Base-by-base conservation (phyloP, 2,329 filamentous ascomycete genomes). In the Cytospora schulzeri region DNA sequence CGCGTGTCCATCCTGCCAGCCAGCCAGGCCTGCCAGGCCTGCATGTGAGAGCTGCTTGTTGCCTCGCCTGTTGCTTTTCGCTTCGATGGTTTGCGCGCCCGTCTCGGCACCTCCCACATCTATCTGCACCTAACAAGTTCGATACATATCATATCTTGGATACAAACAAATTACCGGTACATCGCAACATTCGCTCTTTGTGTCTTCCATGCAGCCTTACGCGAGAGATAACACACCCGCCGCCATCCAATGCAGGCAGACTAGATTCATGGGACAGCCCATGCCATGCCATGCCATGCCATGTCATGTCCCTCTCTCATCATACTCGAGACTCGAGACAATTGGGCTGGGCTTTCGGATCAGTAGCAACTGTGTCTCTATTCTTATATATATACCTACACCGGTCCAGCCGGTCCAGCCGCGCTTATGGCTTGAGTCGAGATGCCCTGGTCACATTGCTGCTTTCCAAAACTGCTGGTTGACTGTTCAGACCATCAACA, bases 1-100 rank as follows among this genome's bases (percentile, higher is more conserved):
- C 51, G 57, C 57, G 57, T 64, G 58, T 60, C 57, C 31, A 53
- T 60, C 57, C 57, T 64, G 52, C 57, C n/a, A n/a, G n/a, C n/a
- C n/a, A n/a, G n/a, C n/a, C n/a, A n/a, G n/a, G n/a, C n/a, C n/a
- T n/a, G n/a, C n/a, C n/a, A n/a, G n/a, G n/a, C n/a, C n/a, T n/a
- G n/a, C n/a, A 64, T 26, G 55, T 54, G 35, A 19, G 17, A 41
- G 54, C 19, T 38, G 31, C 15, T 57, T n/a, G n/a, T n/a, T n/a
- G n/a, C 54, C 24, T 57, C 24, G 54, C 54, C 24, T 57, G 31
- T 11, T 33, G 31, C 31, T 33, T 33, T n/a, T n/a, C n/a, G n/a
- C n/a, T n/a, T n/a, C n/a, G n/a, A n/a, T n/a, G n/a, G n/a, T n/a
- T n/a, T n/a, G n/a, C n/a, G n/a, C n/a, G n/a, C n/a, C n/a, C n/a